Evolutionary conservation across 163 green algal genomes (phyloP).

Genomic region (Prototheca wickerhamii): DNA sequence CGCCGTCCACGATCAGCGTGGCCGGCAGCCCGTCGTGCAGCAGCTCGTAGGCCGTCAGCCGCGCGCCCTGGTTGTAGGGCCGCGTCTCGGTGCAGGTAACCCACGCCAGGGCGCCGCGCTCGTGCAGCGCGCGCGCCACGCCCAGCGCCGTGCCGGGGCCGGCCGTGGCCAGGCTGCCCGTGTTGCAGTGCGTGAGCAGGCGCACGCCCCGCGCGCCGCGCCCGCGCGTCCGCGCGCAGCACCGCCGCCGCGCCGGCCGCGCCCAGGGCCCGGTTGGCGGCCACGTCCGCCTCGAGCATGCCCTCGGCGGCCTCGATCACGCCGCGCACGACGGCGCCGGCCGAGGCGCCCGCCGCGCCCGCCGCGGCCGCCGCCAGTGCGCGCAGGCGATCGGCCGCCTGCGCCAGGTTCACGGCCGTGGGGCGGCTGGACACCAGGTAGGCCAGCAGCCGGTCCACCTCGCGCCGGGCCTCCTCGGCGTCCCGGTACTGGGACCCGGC

Average conservation of each 20-base stretch:
- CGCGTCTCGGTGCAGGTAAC: constrained; percentile 85
- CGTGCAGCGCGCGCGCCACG: constrained; percentile 63
- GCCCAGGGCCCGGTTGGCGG: constrained; percentile 77
- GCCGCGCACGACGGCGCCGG: constrained; percentile 37
- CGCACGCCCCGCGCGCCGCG: constrained; percentile 26
- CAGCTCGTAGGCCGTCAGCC: constrained; percentile 94
- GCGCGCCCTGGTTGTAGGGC: constrained; percentile 90
- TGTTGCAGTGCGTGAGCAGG: constrained; percentile 97
- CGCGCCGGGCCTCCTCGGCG: constrained; percentile 22
- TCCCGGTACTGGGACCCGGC: constrained; percentile 35
- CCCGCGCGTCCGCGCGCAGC: constrained; percentile 39
- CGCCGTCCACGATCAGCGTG: constrained; percentile 86
- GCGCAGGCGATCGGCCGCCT: constrained; percentile 68
- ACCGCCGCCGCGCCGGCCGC: constrained; percentile 62
- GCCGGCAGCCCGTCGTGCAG: constrained; percentile 78
- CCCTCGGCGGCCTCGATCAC: constrained; percentile 64
- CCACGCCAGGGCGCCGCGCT: constrained; percentile 60
- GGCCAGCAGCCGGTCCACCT: constrained; percentile 55
- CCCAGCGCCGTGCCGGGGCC: constrained; percentile 88
- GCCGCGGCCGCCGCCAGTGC: constrained; percentile 32
- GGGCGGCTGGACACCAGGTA: constrained; percentile 86
- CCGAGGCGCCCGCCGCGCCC: constrained; percentile 25
- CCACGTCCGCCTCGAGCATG: constrained; percentile 77
- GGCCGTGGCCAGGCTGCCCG: constrained; percentile 84
- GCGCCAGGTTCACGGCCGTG: constrained; percentile 92